A percentile compares a stretch with the other conserved stretches of the same genome.
phyloP scores from a whole-genome alignment of 768 basidiomycete species.

The Pulveroboletus sp. region DNA sequence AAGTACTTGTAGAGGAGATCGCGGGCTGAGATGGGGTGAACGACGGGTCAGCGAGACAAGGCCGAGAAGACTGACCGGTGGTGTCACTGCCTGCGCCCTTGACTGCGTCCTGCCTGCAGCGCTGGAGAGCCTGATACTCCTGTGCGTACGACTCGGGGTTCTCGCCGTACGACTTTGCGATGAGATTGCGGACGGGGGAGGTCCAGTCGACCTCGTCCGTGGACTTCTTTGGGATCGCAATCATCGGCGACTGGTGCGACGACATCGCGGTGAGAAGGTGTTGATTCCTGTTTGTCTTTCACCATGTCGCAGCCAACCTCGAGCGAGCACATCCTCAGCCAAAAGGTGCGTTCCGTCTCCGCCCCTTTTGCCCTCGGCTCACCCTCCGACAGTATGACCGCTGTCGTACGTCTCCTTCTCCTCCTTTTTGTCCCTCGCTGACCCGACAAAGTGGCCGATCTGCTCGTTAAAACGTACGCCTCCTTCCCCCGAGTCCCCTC shows the following conservation, averaged over 20 bases:
- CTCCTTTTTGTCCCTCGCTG: constrained; percentile 6
- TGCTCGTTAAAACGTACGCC: constrained; percentile 82
- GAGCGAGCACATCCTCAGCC: constrained; percentile 85
- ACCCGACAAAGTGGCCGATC: constrained; percentile 57
- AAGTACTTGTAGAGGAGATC: constrained; percentile 99
- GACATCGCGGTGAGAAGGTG: constrained; percentile 43
- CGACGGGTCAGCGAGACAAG: neutral
- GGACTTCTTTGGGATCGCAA: constrained; percentile 89
- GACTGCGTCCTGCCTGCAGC: constrained; percentile 94
- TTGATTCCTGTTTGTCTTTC: constrained; percentile 25
- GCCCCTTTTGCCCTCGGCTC: neutral
- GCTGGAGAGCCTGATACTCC: constrained; percentile 80
- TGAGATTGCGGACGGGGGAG: constrained; percentile 75
- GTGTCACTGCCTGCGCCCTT: constrained; percentile 93
- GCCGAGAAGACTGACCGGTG: constrained; percentile 57
- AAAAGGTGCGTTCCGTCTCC: constrained; percentile 62
- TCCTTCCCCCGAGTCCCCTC: constrained; percentile 4
- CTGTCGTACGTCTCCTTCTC: constrained; percentile 61
- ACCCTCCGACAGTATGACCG: constrained; percentile 64
- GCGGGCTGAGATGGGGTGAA: constrained; percentile 48
- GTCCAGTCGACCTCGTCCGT: constrained; percentile 98
- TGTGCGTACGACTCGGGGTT: constrained; percentile 82
- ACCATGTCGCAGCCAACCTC: constrained; percentile 62
- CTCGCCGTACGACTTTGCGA: constrained; percentile 92
- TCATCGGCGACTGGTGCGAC: constrained; percentile 82